Conservation (phyloP, 2,329 filamentous ascomycete genomes). For the Calycina herbarum region DNA sequence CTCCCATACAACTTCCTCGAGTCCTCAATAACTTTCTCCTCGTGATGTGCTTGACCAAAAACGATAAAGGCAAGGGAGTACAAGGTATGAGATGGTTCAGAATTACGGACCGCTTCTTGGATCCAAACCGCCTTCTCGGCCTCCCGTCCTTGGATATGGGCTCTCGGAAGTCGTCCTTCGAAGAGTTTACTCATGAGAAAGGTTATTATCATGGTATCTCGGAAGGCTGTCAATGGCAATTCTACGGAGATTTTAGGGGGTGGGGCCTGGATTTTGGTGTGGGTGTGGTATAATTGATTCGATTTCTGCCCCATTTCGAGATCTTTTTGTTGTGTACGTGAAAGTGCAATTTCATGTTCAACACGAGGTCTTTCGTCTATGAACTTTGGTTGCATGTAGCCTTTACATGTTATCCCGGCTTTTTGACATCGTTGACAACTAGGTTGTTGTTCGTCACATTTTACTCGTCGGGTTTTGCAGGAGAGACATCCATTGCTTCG, state of each 20-base stretch:
- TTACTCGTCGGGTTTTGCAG: constrained; percentile 2
- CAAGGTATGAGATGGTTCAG: not conserved
- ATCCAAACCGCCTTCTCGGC: not conserved
- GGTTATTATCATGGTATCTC: not conserved
- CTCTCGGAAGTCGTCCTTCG: not conserved
- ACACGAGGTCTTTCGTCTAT: not conserved
- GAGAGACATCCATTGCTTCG: not conserved
- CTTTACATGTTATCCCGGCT: not conserved
- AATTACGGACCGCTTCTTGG: not conserved
- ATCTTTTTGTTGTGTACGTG: not conserved
- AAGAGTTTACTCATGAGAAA: not conserved
- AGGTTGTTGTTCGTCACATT: not conserved
- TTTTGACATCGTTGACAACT: not conserved
- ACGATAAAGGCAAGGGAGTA: not conserved
- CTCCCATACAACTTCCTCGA: not conserved
- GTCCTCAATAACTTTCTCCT: not conserved
- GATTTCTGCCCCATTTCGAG: not conserved
- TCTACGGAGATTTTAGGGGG: not conserved
- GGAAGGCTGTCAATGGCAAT: not conserved
- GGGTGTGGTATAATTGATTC: not conserved
- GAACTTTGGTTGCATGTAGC: not conserved
- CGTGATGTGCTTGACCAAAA: not conserved
- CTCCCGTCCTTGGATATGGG: not conserved
- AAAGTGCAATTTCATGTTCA: not conserved
- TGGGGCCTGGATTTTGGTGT: not conserved